Evolutionary conservation across 169 alveolate species (phyloP), one percentile per base, ranked within the genome.

Genomic region (Plasmodium billcollinsi): DNA sequence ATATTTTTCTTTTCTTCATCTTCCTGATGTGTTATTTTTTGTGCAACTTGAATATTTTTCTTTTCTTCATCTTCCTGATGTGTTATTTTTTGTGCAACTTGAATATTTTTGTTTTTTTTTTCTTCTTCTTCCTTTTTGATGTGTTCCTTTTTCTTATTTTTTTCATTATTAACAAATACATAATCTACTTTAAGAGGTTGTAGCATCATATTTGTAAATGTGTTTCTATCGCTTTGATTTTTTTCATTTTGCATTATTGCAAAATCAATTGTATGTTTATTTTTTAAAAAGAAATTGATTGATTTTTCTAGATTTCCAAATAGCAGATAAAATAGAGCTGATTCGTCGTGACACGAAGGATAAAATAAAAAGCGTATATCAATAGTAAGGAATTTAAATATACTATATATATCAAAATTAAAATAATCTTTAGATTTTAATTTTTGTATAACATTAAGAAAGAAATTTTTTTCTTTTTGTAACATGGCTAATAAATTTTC

Each of bases 341-440:
- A 70, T 21, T 71, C 43, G 3, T 86, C 71, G 72, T 61, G 86
- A 24, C 88, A 86, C 0, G 71, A 86, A 5, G 92, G 92, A 6
- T 47, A 39, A 39, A 86, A 86, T 24, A 86, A 62, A 86, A 86
- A 86, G 14, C 88, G 50, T 14, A 86, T 49, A 39, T 86, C 92
- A 24, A 86, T 65, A 43, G 71, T 71, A 7, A 86, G 3, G 73
- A 86, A 86, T 72, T 56, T 56, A 65, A 86, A 86, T 39, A 86
- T 86, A 14, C 78, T 71, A 86, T 86, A 86, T 14, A 86, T 86
- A 86, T 86, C 92, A 18, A 72, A 86, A 43, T 86, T 86, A 72
- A 86, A 86, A 86, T 65, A 86, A 14, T 86, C 92, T 73, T 86
- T 70, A 71, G 92, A 47, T 62, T 86, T 86, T 43, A 86, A 24